Base-by-base conservation (phyloP, 768 basidiomycete genomes). In the Pleurotus tuoliensis region DNA sequence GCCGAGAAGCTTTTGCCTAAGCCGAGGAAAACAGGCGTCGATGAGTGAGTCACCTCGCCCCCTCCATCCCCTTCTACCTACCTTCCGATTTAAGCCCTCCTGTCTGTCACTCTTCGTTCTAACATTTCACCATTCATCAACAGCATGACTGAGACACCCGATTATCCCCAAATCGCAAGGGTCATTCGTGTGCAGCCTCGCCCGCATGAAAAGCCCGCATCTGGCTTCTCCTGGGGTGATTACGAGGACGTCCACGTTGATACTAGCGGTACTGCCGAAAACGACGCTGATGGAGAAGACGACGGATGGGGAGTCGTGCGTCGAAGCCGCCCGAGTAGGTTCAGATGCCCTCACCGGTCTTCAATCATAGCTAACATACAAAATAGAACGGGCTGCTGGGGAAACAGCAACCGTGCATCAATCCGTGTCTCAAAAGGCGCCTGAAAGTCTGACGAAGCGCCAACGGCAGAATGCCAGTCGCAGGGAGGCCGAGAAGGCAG, bases 241-340 rank as follows among this genome's bases (percentile, higher is more conserved):
- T 90, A 90, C 63, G 90, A 90, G 56, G 86, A 90, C 51, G 82
- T 82, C 18, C 76, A 66, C 38, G 63, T 69, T 27, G 66, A 64
- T 12, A 67, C 80, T 50, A 64, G 64, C 15, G 70, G 65, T 0
- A 62, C 60, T 34, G 66, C 69, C 39, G 77, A 70, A 9, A 78
- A 78, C 48, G 84, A 84, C 44, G 83, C 81, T 4, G 87, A 84
- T 57, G 83, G 80, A 24, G 89, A 88, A 65, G 90, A 90, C 54
- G 89, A 87, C 50, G 87, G 84, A 2, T 92, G 90, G 92, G 88
- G 83, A 20, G 81, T 90, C 43, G 89, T 93, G 62, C 82, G 82
- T 62, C 77, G 78, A 56, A 66, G 70, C 39, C 76, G 73, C 47
- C 61, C 70, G 22, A 75, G 81, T 82, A 68, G 56, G 74, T 47